These are phyloP conservation scores for Gnomoniopsis sp. DNA, from an alignment of 2,329 filamentous ascomycete genomes.

Conservation along the genomic window DNA sequence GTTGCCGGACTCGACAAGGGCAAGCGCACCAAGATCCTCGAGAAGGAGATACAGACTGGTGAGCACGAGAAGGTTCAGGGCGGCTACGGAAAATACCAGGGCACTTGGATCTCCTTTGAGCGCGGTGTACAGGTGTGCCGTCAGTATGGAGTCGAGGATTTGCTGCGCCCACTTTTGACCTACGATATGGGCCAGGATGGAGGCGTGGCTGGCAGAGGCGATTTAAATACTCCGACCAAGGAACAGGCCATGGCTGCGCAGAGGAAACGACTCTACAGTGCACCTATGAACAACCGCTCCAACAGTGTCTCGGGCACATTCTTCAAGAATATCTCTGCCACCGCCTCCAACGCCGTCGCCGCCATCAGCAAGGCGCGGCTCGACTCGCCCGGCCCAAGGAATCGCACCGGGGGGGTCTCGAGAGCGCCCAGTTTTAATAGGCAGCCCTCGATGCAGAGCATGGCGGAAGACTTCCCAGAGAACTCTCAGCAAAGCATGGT, in stretches of 20 bases:
- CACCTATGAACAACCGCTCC: slow-evolving; percentile 63
- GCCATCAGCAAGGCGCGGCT: slow-evolving; percentile 96
- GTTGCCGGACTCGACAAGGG: slow-evolving; percentile 96
- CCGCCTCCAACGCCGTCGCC: slow-evolving; percentile 87
- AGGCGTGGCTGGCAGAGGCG: slow-evolving; percentile 65
- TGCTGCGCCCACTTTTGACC: slow-evolving; percentile 70
- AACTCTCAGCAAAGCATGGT: slow-evolving; percentile 82
- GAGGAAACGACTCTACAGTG: slow-evolving; percentile 87
- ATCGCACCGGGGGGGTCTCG: slow-evolving; percentile 54
- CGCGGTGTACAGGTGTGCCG: slow-evolving; percentile 89
- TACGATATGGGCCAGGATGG: slow-evolving; percentile 80
- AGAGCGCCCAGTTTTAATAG: slow-evolving; percentile 68
- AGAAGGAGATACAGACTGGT: slow-evolving; percentile 95
- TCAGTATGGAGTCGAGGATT: slow-evolving; percentile 72
- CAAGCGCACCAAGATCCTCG: slow-evolving; percentile 93
- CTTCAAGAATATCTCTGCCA: slow-evolving; percentile 94
- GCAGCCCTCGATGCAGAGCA: slow-evolving; percentile 68
- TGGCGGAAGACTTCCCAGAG: slow-evolving; percentile 58
- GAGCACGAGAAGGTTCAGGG: slow-evolving; percentile 99
- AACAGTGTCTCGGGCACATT: slow-evolving; percentile 77
- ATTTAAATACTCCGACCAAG: slow-evolving; percentile 92
- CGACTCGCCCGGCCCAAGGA: slow-evolving; percentile 76
- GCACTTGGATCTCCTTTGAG: slow-evolving; percentile 96
- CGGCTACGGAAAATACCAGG: slow-evolving; percentile 98
- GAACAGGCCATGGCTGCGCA: slow-evolving; percentile 97